A percentile compares a stretch with the other conserved stretches of the same genome.
phyloP scores from a whole-genome alignment of 2,329 filamentous ascomycete genomes.

The Xylariaceae sp. region DNA sequence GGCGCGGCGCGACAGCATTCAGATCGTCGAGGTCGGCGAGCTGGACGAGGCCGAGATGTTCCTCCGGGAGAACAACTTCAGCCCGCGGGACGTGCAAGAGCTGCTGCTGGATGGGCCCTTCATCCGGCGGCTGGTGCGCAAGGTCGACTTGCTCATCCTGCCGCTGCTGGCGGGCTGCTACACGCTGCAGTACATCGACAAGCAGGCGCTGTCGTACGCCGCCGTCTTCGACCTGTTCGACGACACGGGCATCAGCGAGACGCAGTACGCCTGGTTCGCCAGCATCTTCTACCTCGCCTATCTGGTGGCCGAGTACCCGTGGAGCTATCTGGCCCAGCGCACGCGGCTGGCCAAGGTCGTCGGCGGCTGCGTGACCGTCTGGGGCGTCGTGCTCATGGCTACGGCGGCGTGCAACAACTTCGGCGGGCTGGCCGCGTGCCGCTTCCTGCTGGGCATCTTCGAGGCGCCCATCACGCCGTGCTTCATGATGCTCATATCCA shows the following conservation, averaged over 20 bases:
- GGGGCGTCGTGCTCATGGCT: constrained; percentile 18
- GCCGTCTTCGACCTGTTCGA: constrained; percentile 49
- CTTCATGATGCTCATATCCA: constrained; percentile 42
- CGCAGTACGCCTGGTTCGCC: constrained; percentile 47
- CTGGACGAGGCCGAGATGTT: constrained; percentile 43
- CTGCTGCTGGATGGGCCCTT: constrained; percentile 34
- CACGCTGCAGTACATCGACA: constrained; percentile 48
- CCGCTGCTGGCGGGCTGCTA: constrained; percentile 44
- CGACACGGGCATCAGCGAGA: constrained; percentile 36
- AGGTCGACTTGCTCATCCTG: constrained; percentile 42
- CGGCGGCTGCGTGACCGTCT: constrained; percentile 22
- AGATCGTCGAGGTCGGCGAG: constrained; percentile 16
- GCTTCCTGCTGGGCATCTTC: constrained; percentile 39
- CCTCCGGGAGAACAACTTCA: constrained; percentile 39
- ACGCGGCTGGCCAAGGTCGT: constrained; percentile 29
- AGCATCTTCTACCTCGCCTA: constrained; percentile 47
- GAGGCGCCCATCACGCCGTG: constrained; percentile 40
- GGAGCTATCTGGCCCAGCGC: constrained; percentile 27
- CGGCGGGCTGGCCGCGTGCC: constrained; percentile 12
- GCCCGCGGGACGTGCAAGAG: constrained; percentile 31
- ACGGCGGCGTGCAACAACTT: constrained; percentile 4
- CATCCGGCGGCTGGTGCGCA: constrained; percentile 27
- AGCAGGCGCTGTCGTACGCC: constrained; percentile 45
- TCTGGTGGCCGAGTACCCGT: constrained; percentile 22
- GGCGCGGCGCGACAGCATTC: no score